A percentile compares a stretch with the other conserved stretches of the same genome.
phyloP scores from a whole-genome alignment of 371 early-diverging fungal species.

The Blakeslea trispora region DNA sequence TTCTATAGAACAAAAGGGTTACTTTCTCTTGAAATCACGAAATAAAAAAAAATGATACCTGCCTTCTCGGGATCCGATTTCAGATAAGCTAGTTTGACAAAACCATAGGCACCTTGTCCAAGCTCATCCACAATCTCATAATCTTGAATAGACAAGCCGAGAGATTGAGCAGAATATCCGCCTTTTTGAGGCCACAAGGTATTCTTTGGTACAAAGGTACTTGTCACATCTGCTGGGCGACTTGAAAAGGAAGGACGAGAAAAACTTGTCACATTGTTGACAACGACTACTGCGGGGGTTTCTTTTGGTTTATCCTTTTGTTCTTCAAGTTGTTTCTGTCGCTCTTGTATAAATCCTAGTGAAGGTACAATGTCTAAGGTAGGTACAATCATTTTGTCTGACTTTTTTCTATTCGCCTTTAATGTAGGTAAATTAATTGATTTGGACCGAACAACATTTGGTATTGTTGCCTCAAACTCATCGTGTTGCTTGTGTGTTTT shows the following conservation, averaged over 20 bases:
- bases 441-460: slow-evolving; percentile 15
- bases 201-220: slow-evolving; percentile 1
- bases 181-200: slow-evolving; percentile 15
- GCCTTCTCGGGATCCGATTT: slow-evolving; percentile 48
- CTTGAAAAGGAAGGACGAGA: slow-evolving; percentile 14
- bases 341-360: background rate
- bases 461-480: background rate
- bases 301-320: background rate
- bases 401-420: background rate
- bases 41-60: background rate
- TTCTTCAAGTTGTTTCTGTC: background rate
- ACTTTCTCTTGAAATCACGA: slow-evolving; percentile 6
- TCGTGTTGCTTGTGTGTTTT: background rate
- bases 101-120: slow-evolving; percentile 79
- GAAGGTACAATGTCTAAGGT: background rate
- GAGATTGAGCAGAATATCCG: slow-evolving; percentile 45
- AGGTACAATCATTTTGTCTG: background rate
- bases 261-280: slow-evolving; percentile 4
- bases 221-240: background rate
- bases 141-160: slow-evolving; percentile 48
- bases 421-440: slow-evolving; percentile 25
- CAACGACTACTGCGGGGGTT: background rate
- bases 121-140: slow-evolving; percentile 63
- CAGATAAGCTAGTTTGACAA: slow-evolving; percentile 57
- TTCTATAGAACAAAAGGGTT: slow-evolving; percentile 24